phyloP scores from a whole-genome alignment of 495 filamentous ascomycete genomes.

The Hyphodiscus hymeniophilus region DNA sequence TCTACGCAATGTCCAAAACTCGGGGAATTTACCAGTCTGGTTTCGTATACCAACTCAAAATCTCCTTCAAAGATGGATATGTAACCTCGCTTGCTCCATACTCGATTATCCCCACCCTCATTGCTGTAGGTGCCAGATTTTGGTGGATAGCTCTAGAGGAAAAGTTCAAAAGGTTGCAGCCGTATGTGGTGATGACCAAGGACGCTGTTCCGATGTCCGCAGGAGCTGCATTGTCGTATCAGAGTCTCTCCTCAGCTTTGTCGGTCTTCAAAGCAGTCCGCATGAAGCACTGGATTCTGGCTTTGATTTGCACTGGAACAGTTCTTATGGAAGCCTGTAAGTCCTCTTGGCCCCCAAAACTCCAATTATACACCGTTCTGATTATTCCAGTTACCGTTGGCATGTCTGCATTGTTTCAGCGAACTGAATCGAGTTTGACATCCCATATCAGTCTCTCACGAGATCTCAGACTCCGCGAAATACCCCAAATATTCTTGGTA shows the following conservation, averaged over 20 bases:
- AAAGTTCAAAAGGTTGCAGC: conserved; percentile 27
- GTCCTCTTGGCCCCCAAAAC: too few relatives aligned
- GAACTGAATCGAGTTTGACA: conserved; percentile 5
- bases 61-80: conserved; percentile 21
- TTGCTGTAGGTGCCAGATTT: conserved; percentile 24
- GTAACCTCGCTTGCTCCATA: conserved; percentile 27
- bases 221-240: conserved; percentile 26
- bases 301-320: conserved; percentile 23
- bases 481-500: conserved; percentile 9
- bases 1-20: conserved; percentile 22
- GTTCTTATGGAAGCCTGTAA: conserved; percentile 29
- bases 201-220: conserved; percentile 10
- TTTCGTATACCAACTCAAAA: conserved; percentile 26
- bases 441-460: conserved; percentile 1
- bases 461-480: conserved; percentile 9
- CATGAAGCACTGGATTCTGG: conserved; percentile 29
- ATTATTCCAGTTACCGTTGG: conserved; percentile 26
- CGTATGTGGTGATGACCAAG: conserved; percentile 27
- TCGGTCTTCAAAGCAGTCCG: conserved; percentile 23
- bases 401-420: conserved; percentile 31
- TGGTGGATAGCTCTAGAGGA: conserved; percentile 34
- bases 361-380: neutral
- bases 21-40: conserved; percentile 26
- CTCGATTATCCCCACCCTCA: conserved; percentile 22
- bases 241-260: conserved; percentile 26